phyloP scores from a whole-genome alignment of 257 asterid genomes.

The Ophiorrhiza pumila region DNA sequence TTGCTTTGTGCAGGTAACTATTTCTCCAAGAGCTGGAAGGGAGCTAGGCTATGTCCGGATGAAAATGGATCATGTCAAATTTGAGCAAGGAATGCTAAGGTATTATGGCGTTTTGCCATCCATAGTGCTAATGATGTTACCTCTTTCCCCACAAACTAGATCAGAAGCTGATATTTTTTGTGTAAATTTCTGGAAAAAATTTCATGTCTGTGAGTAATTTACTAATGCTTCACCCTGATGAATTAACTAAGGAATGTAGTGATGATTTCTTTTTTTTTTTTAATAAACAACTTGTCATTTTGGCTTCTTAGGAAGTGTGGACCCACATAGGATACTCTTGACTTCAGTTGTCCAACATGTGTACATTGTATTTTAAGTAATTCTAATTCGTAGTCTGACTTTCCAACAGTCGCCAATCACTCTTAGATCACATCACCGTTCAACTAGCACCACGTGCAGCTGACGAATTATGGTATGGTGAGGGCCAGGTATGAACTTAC shows the following conservation, averaged over 20 bases:
- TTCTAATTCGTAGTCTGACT: conserved; percentile 1
- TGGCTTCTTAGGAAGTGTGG: background rate
- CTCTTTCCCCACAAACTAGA: background rate
- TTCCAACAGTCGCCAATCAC: conserved; percentile 80
- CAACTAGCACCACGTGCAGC: conserved; percentile 98
- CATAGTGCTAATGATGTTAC: background rate
- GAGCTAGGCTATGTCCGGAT: conserved; percentile 82
- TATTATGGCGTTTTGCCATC: conserved; percentile 14
- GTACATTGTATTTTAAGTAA: background rate
- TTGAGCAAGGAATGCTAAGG: conserved; percentile 85
- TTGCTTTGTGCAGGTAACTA: conserved; percentile 57
- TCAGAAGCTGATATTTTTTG: background rate
- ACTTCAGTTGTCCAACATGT: background rate
- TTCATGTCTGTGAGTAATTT: background rate
- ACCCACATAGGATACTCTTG: background rate
- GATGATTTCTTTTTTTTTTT: background rate
- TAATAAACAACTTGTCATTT: background rate
- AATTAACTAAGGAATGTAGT: background rate
- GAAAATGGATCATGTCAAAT: conserved; percentile 75
- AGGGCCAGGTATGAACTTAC: conserved; percentile 51
- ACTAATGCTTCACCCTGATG: background rate
- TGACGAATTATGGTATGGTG: conserved; percentile 88
- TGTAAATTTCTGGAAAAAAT: background rate
- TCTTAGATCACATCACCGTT: conserved; percentile 89
- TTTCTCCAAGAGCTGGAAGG: conserved; percentile 92